Base-by-base conservation (phyloP, 2,329 filamentous ascomycete species). In the Karstenula rhodostoma region DNA sequence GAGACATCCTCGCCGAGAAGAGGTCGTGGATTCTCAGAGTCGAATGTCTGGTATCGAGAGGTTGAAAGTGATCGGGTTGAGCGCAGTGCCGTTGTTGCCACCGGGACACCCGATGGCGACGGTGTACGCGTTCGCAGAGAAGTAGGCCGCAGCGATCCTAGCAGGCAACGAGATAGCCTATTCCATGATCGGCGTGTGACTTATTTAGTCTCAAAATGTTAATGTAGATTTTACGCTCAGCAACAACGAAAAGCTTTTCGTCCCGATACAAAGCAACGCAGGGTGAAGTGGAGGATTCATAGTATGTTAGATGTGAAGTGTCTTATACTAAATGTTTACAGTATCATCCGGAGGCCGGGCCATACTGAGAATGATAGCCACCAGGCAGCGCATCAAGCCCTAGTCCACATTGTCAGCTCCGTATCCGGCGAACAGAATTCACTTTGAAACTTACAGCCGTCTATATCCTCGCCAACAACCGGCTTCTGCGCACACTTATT, bases 11-110 rank as follows among this genome's bases (percentile, higher is more conserved):
- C 25, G 58, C 5, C 1, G 40, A 4, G 66, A 62, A 46, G 75
- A 77, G 6, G 77, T 79, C 1, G 71, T 79, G 10, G 77, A 79
- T 63, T 67, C 68, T 1, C 68, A 73, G 37, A 75, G 64, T 2
- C 64, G 67, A 17, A 76, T 79, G 0, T 70, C 73, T 52, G 76
- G 77, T 1, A 70, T 75, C 2, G 27, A 70, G 32, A 60, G 63
- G 4, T 46, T 79, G 56, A 58, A 77, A 22, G 71, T 79, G 1
- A 68, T 78, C 4, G 76, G 79, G 66, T 68, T 70, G 1, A 67
- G 63, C 10, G 63, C 64, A 40, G 37, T 79, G 49, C 68, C 76
- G 0, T 70, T 78, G 15, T 58, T 73, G 35, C 72, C 73, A 15
- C 77, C 77, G 1, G 77, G 77, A 4, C 76, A 78, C 64, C 71